These are phyloP conservation scores for Tilletia horrida DNA, from an alignment of 1,284 basidiomycete species.

Conservation along the genomic window DNA sequence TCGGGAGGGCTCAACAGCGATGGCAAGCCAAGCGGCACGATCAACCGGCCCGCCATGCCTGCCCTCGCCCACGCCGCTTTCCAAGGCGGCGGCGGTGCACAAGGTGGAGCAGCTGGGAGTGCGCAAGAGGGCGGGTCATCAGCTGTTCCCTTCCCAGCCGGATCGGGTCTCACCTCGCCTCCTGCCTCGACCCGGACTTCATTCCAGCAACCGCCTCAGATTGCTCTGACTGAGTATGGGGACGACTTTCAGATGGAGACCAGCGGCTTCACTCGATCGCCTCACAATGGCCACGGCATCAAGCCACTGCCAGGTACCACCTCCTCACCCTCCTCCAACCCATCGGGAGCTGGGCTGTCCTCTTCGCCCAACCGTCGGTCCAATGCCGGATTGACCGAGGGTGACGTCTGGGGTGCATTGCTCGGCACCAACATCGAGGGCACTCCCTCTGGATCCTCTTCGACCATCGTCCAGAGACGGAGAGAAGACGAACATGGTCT, in stretches of 20 bases:
- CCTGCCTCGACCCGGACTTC: neutral
- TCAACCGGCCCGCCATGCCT: conserved; percentile 3
- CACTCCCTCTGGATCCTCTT: neutral
- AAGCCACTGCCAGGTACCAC: too few relatives aligned
- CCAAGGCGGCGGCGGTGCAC: neutral
- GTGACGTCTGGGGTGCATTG: conserved; percentile 14
- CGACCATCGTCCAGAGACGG: neutral
- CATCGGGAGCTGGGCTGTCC: neutral
- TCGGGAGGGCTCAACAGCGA: neutral
- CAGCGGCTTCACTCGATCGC: too few relatives aligned
- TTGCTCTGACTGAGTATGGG: conserved; percentile 5
- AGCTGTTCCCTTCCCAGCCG: conserved; percentile 7
- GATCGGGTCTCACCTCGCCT: neutral
- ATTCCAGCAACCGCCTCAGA: neutral
- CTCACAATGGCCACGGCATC: too few relatives aligned
- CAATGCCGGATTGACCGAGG: neutral
- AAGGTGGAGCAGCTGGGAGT: neutral
- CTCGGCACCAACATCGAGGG: neutral
- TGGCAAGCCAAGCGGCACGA: neutral
- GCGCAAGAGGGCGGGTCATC: neutral
- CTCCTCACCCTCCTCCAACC: neutral
- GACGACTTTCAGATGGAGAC: conserved; percentile 3
- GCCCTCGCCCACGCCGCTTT: neutral
- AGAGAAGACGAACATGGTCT: neutral
- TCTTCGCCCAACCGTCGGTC: neutral